These are phyloP conservation scores for Colletotrichum tropicale DNA, from an alignment of 2,329 filamentous ascomycete species.

Conservation along the genomic window DNA sequence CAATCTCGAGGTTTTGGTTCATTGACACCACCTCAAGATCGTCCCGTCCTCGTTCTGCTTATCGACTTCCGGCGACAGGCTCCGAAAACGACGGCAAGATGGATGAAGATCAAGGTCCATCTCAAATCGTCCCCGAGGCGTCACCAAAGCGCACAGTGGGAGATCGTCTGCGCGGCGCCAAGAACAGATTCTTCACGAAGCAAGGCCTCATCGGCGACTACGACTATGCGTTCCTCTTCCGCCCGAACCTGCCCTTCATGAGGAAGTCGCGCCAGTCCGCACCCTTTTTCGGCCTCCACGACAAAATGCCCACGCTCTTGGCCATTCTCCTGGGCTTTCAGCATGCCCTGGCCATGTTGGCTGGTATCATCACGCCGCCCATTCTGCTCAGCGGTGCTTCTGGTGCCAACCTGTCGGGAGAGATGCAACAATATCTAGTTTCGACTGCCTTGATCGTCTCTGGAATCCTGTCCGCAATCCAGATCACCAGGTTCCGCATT, in stretches of 20 bases:
- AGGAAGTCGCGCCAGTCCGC: conserved; percentile 61
- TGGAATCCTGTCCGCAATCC: conserved; percentile 74
- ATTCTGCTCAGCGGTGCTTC: conserved; percentile 69
- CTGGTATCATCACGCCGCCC: conserved; percentile 78
- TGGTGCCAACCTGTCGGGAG: conserved; percentile 66
- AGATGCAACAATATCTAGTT: conserved; percentile 76
- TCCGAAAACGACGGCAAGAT: conserved; percentile 34
- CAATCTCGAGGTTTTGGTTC: background rate
- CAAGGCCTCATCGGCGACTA: conserved; percentile 84
- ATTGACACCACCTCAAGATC: background rate
- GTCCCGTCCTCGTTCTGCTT: background rate
- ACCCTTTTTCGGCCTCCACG: conserved; percentile 85
- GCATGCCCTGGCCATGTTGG: conserved; percentile 79
- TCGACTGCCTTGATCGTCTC: conserved; percentile 81
- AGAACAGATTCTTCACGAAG: conserved; percentile 56
- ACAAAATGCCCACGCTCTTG: conserved; percentile 76
- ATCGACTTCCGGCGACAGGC: background rate
- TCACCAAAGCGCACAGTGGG: conserved; percentile 35
- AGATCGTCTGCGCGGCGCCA: conserved; percentile 32
- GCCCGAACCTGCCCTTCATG: conserved; percentile 82
- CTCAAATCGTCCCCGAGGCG: conserved; percentile 49
- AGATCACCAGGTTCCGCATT: conserved; percentile 80
- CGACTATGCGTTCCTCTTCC: conserved; percentile 90
- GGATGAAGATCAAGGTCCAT: conserved; percentile 62
- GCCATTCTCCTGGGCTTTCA: conserved; percentile 79